phyloP scores from a whole-genome alignment of 2,329 filamentous ascomycete species.

The Fusarium odoratissimum region DNA sequence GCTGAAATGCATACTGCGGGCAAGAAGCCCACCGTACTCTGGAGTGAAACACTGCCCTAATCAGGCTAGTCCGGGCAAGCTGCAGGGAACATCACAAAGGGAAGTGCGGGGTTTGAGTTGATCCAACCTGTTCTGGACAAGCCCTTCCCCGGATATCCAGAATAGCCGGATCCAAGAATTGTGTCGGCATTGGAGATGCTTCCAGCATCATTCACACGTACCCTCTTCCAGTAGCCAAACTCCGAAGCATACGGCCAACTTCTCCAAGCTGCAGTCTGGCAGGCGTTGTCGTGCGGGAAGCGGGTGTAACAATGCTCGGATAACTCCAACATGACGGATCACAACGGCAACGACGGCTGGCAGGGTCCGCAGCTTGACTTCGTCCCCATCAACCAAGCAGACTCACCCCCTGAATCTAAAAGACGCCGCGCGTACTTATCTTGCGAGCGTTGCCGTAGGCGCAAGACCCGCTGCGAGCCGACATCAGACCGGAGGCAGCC shows the following conservation, averaged over 20 bases:
- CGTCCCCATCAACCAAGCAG: not conserved
- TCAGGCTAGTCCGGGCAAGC: not conserved
- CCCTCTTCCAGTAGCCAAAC: not conserved
- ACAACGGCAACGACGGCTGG: not conserved
- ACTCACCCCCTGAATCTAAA: not conserved
- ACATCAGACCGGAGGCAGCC: not conserved
- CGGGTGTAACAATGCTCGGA: not conserved
- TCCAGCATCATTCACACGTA: too few species aligned
- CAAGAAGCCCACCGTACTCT: too few species aligned
- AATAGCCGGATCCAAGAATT: not conserved
- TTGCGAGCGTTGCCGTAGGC: slow-evolving; percentile 18
- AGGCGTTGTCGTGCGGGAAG: not conserved
- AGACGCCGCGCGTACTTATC: not conserved
- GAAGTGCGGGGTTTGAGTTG: not conserved
- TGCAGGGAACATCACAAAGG: not conserved
- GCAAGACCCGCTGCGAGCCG: slow-evolving; percentile 24
- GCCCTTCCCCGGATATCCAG: not conserved
- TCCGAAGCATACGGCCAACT: not conserved
- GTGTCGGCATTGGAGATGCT: too few species aligned
- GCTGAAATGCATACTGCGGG: not conserved
- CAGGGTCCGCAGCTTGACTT: not conserved
- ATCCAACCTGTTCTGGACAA: not conserved
- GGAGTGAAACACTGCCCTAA: not conserved
- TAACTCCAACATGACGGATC: not conserved
- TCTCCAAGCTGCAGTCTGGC: not conserved